Conservation (phyloP, 352 stramenopile species). For the Pelagophyceae sp. region DNA sequence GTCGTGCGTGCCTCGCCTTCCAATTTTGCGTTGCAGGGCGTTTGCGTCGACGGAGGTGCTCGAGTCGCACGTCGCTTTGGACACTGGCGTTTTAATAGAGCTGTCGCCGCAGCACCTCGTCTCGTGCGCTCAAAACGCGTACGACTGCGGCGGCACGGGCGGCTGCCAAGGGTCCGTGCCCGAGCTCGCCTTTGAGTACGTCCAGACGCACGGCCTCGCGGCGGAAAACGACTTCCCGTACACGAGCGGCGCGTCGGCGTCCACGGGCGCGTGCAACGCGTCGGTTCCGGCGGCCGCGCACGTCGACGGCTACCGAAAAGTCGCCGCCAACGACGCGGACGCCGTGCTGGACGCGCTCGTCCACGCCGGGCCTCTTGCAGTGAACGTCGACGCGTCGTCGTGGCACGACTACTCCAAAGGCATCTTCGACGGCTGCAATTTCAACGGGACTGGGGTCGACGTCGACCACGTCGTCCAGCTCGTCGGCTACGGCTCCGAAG, state of each 20-base stretch:
- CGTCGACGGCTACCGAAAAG: slow-evolving; percentile 6
- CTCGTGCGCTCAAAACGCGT: slow-evolving; percentile 24
- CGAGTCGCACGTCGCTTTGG: slow-evolving; percentile 29
- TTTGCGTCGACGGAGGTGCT: slow-evolving; percentile 37
- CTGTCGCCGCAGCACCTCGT: slow-evolving; percentile 28
- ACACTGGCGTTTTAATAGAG: slow-evolving; percentile 19
- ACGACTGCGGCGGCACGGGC: slow-evolving; percentile 29
- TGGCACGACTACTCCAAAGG: slow-evolving; percentile 23
- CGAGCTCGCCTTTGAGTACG: slow-evolving; percentile 29
- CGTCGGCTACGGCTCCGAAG: slow-evolving; percentile 22
- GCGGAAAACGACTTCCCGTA: slow-evolving; percentile 27
- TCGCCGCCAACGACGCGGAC: slow-evolving; percentile 18
- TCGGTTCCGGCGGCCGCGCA: not conserved
- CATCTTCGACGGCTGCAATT: slow-evolving; percentile 21
- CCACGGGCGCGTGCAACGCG: not conserved
- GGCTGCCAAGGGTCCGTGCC: slow-evolving; percentile 25
- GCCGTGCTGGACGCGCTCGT: slow-evolving; percentile 23
- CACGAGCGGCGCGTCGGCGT: not conserved
- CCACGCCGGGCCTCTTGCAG: slow-evolving; percentile 12
- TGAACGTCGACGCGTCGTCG: slow-evolving; percentile 10
- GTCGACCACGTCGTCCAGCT: slow-evolving; percentile 28
- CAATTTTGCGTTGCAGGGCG: too few species aligned
- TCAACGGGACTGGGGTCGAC: too few species aligned
- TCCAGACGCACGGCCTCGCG: slow-evolving; percentile 23
- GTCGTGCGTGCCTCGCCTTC: too few species aligned